Evolutionary conservation across 768 basidiomycete species (phyloP), one percentile per base, ranked within the genome.

Genomic region (Punctularia strigosozonata): DNA sequence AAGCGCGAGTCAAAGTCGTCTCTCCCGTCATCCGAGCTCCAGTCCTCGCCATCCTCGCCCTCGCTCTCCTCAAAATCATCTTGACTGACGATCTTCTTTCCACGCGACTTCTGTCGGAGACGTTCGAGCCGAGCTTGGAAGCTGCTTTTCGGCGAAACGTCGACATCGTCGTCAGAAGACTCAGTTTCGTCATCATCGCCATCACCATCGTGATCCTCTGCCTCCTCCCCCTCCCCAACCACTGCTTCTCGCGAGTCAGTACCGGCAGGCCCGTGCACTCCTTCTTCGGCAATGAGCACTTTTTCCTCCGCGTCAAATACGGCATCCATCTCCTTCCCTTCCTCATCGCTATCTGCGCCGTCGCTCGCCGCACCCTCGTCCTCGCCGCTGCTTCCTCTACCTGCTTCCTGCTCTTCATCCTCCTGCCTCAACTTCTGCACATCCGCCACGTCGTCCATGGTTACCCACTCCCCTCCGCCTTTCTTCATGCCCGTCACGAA

Each of bases 381-480:
- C 6, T 50, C 50, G 0, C 40, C 41, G n/a, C 42, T 43, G 13
- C 46, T 50, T 18, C 34, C 43, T 32, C 24, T 14, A 48, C 53
- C 37, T 46, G n/a, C 52, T 13, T 52, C 53, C 1, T 51, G 60
- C 1, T 64, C 60, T 20, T 65, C 69, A 41, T 77, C 75, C 46
- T 79, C 75, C 28, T 26, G 41, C 37, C 46, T 52, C 51, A 79
- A 69, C 45, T 53, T 56, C 40, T 63, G 64, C 38, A 59, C 66
- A 53, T 80, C 79, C 33, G 60, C 68, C 17, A 84, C 48, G 56
- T 87, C 83, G 48, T 77, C 80, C 58, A 77, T 74, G n/a, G 77
- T 78, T 63, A 73, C 66, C n/a, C n/a, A n/a, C n/a, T n/a, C n/a
- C n/a, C n/a, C n/a, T n/a, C n/a, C n/a, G n/a, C n/a, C n/a, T n/a